Percentiles rank a stretch among this genome's conserved stretches.
Conservation (phyloP, 108 stramenopile species). For the Discostella stelligeroides region DNA sequence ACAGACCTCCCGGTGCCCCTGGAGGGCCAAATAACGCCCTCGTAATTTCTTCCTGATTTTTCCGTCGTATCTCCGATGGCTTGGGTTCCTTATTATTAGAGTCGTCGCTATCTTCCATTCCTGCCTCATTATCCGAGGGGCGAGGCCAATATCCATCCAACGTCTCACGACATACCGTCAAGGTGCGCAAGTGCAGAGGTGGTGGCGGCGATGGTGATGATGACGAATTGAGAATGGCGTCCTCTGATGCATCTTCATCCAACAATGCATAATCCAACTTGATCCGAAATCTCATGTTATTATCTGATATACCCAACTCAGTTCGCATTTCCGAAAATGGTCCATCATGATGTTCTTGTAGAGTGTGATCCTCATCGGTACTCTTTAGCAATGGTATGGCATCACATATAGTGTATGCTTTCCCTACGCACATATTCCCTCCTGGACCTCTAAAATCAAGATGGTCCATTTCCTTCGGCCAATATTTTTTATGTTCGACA, state of each 20-base stretch:
- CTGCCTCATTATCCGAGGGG: conserved; percentile 30
- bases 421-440: conserved; percentile 89
- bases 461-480: conserved; percentile 56
- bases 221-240: neutral
- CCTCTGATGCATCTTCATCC: conserved; percentile 23
- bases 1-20: conserved; percentile 84
- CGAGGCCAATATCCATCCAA: conserved; percentile 70
- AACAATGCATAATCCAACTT: conserved; percentile 77
- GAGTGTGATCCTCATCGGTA: conserved; percentile 8
- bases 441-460: conserved; percentile 84
- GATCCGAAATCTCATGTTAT: conserved; percentile 74
- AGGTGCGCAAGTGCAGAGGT: conserved; percentile 70
- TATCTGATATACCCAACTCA: conserved; percentile 72
- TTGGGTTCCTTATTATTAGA: conserved; percentile 11
- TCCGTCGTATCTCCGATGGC: conserved; percentile 13
- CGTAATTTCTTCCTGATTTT: conserved; percentile 36
- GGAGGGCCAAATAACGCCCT: conserved; percentile 70
- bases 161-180: conserved; percentile 86
- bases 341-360: conserved; percentile 69
- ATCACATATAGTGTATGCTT: conserved; percentile 77
- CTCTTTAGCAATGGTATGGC: conserved; percentile 42
- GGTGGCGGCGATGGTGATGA: conserved; percentile 48
- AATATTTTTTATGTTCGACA: conserved; percentile 47
- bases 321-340: conserved; percentile 76
- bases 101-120: conserved; percentile 16